A percentile compares a stretch with the other conserved stretches of the same genome.
phyloP scores from a whole-genome alignment of 1,284 basidiomycete species.

The Stygiomarasmius scandens region DNA sequence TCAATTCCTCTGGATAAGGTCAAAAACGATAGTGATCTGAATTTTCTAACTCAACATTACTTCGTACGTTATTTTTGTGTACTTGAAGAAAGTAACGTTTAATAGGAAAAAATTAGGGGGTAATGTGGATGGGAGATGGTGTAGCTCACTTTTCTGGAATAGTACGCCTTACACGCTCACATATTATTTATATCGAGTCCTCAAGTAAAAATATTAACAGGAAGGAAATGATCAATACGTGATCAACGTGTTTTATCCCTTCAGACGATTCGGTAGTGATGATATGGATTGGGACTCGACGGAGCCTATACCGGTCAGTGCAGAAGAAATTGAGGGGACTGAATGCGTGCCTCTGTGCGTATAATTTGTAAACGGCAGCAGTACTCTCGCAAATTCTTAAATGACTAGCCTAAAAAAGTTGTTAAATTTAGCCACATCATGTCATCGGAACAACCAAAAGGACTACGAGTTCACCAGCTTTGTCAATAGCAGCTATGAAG shows the following conservation, averaged over 20 bases:
- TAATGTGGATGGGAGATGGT: constrained; percentile 14
- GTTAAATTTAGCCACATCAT: background rate
- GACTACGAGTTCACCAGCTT: constrained; percentile 9
- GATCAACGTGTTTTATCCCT: background rate
- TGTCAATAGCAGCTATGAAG: background rate
- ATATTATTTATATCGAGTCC: too few relatives aligned
- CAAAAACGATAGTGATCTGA: constrained; percentile 3
- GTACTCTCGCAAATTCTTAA: background rate
- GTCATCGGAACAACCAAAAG: constrained; percentile 18
- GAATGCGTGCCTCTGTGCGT: background rate
- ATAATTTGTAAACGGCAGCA: background rate
- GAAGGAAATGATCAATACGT: constrained; percentile 2
- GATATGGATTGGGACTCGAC: constrained; percentile 1
- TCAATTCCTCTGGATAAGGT: constrained; percentile 8
- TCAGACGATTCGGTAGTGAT: background rate
- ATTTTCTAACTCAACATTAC: background rate
- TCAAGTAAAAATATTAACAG: background rate
- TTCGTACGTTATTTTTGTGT: too few relatives aligned
- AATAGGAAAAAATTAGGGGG: background rate
- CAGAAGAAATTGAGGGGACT: background rate
- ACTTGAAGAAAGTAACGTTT: too few relatives aligned
- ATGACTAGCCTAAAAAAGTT: constrained; percentile 12
- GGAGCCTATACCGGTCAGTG: background rate
- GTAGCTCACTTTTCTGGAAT: background rate
- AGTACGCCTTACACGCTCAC: background rate